Evolutionary conservation across 495 filamentous ascomycete species (phyloP).

Genomic region (Trichoderma virens): DNA sequence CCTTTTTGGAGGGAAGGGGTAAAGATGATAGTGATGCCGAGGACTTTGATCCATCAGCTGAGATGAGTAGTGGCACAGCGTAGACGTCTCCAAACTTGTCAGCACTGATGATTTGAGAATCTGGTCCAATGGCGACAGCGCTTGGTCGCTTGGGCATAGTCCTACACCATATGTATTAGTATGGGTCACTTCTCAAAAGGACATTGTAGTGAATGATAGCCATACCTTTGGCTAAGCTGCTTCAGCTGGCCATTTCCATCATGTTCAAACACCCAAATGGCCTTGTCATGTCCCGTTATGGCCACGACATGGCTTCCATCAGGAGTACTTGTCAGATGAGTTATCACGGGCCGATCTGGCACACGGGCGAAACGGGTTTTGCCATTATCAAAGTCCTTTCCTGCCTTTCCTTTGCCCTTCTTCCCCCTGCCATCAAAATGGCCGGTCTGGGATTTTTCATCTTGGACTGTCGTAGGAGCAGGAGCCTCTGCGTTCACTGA

Average conservation of each 20-base stretch:
- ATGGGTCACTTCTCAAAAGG: neutral
- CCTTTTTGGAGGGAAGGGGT: neutral
- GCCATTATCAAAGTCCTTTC: neutral
- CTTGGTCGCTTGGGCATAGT: constrained; percentile 84
- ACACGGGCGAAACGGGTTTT: neutral
- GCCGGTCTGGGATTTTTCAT: neutral
- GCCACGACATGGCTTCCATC: constrained; percentile 62
- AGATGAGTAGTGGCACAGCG: constrained; percentile 66
- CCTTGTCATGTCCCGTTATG: constrained; percentile 84
- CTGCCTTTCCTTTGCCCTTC: constrained; percentile 11
- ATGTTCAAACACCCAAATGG: constrained; percentile 70
- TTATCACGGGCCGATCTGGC: constrained; percentile 34
- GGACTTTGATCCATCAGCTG: constrained; percentile 8
- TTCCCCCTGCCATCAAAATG: constrained; percentile 7
- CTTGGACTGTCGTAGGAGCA: constrained; percentile 4
- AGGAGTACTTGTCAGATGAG: constrained; percentile 48
- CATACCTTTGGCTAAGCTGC: constrained; percentile 66
- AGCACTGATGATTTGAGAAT: constrained; percentile 64
- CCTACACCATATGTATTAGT: constrained; percentile 33
- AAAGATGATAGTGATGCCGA: constrained; percentile 1
- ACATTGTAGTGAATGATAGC: neutral
- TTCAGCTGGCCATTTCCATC: constrained; percentile 51
- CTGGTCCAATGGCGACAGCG: constrained; percentile 58
- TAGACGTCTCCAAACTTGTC: constrained; percentile 98
- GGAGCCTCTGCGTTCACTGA: constrained; percentile 9